phyloP scores from a whole-genome alignment of 768 basidiomycete species.

The Leccinellum luteum region DNA sequence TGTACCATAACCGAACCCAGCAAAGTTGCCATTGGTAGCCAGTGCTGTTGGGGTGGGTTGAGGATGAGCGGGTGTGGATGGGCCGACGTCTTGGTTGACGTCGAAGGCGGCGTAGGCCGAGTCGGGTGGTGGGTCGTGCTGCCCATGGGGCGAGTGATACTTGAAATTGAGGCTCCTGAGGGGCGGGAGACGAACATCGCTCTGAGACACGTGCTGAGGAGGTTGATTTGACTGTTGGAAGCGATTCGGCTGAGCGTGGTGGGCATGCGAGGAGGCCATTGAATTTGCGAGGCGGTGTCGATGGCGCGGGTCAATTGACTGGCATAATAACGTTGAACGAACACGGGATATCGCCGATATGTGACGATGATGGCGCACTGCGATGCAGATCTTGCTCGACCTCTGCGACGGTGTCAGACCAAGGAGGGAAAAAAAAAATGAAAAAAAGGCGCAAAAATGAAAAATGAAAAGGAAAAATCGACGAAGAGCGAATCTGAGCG shows the following conservation, averaged over 20 bases:
- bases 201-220: constrained; percentile 37
- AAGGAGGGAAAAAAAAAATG: background rate
- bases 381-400: constrained; percentile 19
- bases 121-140: constrained; percentile 16
- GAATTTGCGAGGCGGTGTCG: constrained; percentile 2
- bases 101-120: constrained; percentile 15
- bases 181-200: constrained; percentile 60
- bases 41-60: background rate
- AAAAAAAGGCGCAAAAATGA: constrained; percentile 8
- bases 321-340: constrained; percentile 14
- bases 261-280: constrained; percentile 48
- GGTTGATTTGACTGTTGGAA: constrained; percentile 29
- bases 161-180: constrained; percentile 71
- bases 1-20: constrained; percentile 21
- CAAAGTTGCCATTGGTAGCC: constrained; percentile 15
- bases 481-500: constrained; percentile 4
- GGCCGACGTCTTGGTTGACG: constrained; percentile 21
- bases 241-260: constrained; percentile 34
- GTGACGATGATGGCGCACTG: constrained; percentile 15
- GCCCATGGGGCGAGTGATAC: constrained; percentile 37
- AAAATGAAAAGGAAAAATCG: constrained; percentile 29
- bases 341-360: constrained; percentile 17
- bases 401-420: background rate
- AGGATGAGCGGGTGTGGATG: background rate
- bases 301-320: constrained; percentile 1